A percentile compares a stretch with the other conserved stretches of the same genome.
phyloP scores from a whole-genome alignment of 371 early-diverging fungal species.

The Mortierella sp. region DNA sequence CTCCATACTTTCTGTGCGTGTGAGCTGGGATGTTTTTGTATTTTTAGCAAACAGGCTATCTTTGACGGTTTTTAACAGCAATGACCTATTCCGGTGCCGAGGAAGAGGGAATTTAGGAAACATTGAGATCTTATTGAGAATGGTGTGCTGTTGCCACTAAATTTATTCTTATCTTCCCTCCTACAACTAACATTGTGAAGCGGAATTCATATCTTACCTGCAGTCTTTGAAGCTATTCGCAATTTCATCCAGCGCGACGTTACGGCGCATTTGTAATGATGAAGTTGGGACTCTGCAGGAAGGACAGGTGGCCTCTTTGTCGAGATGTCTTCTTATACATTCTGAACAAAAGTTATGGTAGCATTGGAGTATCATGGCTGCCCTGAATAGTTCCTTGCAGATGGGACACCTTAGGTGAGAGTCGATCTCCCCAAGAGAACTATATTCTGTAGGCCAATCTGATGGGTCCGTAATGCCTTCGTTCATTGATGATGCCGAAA shows the following conservation, averaged over 20 bases:
- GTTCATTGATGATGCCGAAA: conserved; percentile 31
- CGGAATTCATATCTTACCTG: too few species aligned
- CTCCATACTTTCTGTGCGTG: conserved; percentile 28
- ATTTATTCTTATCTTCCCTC: background rate
- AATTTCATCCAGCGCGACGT: conserved; percentile 62
- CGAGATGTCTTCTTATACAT: conserved; percentile 71
- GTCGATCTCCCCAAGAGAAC: conserved; percentile 66
- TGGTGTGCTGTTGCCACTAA: conserved; percentile 40
- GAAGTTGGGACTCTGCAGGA: conserved; percentile 63
- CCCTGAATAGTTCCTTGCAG: conserved; percentile 72
- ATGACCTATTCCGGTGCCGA: conserved; percentile 14
- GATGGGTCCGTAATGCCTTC: conserved; percentile 63
- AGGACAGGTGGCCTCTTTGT: conserved; percentile 66
- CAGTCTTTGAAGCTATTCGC: conserved; percentile 52
- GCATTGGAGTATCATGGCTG: conserved; percentile 70
- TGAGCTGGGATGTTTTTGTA: background rate
- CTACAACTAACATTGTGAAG: too few species aligned
- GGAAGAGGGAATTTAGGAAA: background rate
- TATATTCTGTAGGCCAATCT: conserved; percentile 64
- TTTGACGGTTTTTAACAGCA: conserved; percentile 27
- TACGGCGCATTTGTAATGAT: conserved; percentile 58
- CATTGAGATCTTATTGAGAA: background rate
- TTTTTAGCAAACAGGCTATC: conserved; percentile 16
- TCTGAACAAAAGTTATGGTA: conserved; percentile 76
- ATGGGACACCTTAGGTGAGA: conserved; percentile 72